Evolutionary conservation across 202 grass and related monocot species (phyloP).

Genomic region (Cymbopogon flexuosus): DNA sequence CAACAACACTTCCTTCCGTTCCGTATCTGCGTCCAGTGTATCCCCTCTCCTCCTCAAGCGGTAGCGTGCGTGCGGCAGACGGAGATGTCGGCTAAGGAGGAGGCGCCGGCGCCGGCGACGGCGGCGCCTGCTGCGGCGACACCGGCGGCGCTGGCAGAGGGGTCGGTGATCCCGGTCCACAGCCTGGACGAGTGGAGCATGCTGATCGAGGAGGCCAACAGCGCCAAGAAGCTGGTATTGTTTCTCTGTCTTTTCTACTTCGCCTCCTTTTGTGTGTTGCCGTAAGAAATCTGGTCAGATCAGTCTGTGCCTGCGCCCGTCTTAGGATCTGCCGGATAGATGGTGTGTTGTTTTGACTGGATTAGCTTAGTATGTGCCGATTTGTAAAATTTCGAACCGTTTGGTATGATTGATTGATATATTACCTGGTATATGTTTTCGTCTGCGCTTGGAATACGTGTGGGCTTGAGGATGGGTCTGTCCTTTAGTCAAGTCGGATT

Average conservation of each 20-base stretch:
- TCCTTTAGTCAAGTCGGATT: neutral
- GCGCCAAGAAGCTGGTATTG: constrained; percentile 66
- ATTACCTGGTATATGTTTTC: neutral
- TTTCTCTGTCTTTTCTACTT: neutral
- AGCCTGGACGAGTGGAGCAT: constrained; percentile 66
- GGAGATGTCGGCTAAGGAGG: neutral
- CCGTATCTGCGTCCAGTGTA: neutral
- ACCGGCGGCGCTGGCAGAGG: constrained; percentile 13
- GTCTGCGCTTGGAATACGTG: neutral
- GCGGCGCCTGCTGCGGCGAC: neutral
- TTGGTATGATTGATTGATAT: neutral
- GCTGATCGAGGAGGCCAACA: constrained; percentile 68
- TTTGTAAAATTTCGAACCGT: neutral
- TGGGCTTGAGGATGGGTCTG: neutral
- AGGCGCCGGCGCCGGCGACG: neutral
- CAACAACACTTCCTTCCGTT: neutral
- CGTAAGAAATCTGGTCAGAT: neutral
- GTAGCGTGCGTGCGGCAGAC: neutral
- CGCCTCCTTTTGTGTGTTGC: neutral
- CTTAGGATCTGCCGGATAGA: neutral
- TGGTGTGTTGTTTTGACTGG: neutral
- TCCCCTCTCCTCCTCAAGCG: neutral
- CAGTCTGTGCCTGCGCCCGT: neutral
- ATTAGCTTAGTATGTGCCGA: neutral
- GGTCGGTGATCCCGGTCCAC: constrained; percentile 65